These are phyloP conservation scores for Fragilaria crotonensis DNA, from an alignment of 108 stramenopile species.

Conservation along the genomic window DNA sequence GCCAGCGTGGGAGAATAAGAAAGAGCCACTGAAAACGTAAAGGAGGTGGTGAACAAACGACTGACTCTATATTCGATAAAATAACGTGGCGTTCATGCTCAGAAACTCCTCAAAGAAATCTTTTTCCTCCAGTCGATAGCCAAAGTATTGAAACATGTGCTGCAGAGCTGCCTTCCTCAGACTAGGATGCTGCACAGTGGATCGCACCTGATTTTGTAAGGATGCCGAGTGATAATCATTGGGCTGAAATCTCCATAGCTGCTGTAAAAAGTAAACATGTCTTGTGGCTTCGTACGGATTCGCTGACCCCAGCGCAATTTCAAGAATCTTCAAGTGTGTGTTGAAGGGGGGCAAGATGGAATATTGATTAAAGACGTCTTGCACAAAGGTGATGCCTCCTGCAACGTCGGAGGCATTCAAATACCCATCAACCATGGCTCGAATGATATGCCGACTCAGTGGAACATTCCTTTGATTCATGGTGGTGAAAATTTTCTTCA, in stretches of 20 bases:
- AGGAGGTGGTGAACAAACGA: no score
- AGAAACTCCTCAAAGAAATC: constrained; percentile 55
- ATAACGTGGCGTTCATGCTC: not conserved
- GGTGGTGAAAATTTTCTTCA: constrained; percentile 51
- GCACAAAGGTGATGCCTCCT: constrained; percentile 45
- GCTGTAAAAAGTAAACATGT: constrained; percentile 78
- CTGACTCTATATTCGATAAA: not conserved
- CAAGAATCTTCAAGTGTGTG: constrained; percentile 78
- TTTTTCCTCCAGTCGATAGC: constrained; percentile 53
- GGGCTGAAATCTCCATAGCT: constrained; percentile 74
- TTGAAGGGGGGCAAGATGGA: constrained; percentile 73
- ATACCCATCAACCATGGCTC: constrained; percentile 61
- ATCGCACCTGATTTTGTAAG: constrained; percentile 41
- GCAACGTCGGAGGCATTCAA: constrained; percentile 70
- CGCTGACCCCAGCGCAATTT: constrained; percentile 60
- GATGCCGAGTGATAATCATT: constrained; percentile 47
- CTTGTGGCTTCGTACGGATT: constrained; percentile 76
- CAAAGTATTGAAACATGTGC: constrained; percentile 74
- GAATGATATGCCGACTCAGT: constrained; percentile 54
- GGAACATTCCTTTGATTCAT: constrained; percentile 55
- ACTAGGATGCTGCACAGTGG: constrained; percentile 59
- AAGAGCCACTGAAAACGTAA: no score
- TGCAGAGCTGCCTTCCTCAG: constrained; percentile 63
- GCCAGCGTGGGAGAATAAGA: no score
- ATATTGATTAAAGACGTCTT: constrained; percentile 83